Evolutionary conservation across 192 early-diverging fungal species (phyloP).

Genomic region (Geranomyces michiganensis): DNA sequence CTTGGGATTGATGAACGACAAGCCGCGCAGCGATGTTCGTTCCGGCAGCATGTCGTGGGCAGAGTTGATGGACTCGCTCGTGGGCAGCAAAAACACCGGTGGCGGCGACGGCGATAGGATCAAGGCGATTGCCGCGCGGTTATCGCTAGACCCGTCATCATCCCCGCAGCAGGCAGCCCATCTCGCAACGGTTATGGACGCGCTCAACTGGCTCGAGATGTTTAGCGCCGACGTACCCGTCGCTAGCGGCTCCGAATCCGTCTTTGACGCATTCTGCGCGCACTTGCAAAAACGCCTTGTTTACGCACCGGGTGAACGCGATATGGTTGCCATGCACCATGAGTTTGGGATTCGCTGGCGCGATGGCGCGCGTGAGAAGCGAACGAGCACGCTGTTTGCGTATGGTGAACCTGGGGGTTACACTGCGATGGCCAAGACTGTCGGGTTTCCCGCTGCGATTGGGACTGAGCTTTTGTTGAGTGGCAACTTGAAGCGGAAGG

Average conservation of each 20-base stretch:
- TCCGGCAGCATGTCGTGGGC: conserved; percentile 33
- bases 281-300: conserved; percentile 78
- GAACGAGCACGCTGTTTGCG: conserved; percentile 87
- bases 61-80: conserved; percentile 20
- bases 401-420: conserved; percentile 88
- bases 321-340: conserved; percentile 94
- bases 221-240: conserved; percentile 25
- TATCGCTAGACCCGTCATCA: neutral
- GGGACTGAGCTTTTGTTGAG: conserved; percentile 89
- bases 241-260: conserved; percentile 42
- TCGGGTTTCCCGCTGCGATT: conserved; percentile 96
- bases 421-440: conserved; percentile 96
- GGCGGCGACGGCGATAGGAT: too few species aligned
- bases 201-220: conserved; percentile 59
- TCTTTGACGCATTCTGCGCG: conserved; percentile 82
- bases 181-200: conserved; percentile 55
- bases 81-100: conserved; percentile 18
- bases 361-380: conserved; percentile 63
- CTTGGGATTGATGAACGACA: conserved; percentile 75
- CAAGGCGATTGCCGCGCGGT: conserved; percentile 19
- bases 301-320: conserved; percentile 79
- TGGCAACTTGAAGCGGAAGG: conserved; percentile 68
- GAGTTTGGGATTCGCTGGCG: conserved; percentile 82
- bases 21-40: conserved; percentile 38
- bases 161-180: conserved; percentile 12